Conservation (phyloP, 2,329 filamentous ascomycete species). For the Aspergillus terreus region DNA sequence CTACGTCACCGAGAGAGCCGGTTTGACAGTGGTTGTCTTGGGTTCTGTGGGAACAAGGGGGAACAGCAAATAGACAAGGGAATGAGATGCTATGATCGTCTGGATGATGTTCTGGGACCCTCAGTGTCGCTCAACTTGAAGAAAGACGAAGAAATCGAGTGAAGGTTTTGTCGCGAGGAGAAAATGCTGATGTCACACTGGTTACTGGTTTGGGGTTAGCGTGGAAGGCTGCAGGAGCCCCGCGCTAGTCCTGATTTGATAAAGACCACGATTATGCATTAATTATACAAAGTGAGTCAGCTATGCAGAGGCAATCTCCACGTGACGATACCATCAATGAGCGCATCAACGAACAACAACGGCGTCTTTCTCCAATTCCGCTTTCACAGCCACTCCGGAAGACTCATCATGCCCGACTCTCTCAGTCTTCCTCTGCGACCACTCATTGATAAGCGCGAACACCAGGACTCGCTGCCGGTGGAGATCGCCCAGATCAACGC, state of each 20-base stretch:
- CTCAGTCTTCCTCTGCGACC: conserved; percentile 61
- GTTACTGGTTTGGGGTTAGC: not conserved
- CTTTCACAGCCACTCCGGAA: not conserved
- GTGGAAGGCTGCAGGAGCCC: not conserved
- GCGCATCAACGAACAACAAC: not conserved
- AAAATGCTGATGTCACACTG: conserved; percentile 7
- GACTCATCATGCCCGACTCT: conserved; percentile 32
- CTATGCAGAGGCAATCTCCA: not conserved
- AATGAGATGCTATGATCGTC: not conserved
- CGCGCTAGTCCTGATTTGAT: not conserved
- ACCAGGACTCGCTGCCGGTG: conserved; percentile 61
- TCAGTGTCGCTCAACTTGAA: not conserved
- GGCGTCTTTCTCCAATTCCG: not conserved
- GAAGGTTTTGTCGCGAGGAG: not conserved
- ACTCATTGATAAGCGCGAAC: conserved; percentile 42
- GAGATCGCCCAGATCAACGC: conserved; percentile 75
- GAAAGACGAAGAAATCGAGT: not conserved
- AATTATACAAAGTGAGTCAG: not conserved
- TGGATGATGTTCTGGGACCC: not conserved
- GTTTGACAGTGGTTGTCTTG: too few species aligned
- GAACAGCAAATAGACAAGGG: not conserved
- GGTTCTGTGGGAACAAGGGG: too few species aligned
- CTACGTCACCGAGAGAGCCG: not conserved
- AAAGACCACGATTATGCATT: not conserved
- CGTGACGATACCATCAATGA: not conserved